Conservation (phyloP, 208 protist genomes). For the Acanthamoeba sp. region DNA sequence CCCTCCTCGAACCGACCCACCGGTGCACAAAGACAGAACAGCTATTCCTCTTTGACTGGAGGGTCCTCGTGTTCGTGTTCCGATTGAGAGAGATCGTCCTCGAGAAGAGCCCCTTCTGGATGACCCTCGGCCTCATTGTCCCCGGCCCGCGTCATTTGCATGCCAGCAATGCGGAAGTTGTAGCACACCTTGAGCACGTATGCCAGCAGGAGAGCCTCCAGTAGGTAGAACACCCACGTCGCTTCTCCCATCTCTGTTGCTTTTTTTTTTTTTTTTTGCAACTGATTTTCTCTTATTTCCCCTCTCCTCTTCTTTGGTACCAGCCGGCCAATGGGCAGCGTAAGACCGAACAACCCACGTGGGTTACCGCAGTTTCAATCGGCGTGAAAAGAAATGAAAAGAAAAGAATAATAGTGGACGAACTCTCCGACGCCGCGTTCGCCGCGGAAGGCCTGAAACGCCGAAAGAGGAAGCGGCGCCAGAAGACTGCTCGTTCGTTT, state of each 20-base stretch:
- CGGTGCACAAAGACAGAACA: too few species aligned
- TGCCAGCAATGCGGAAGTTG: background rate
- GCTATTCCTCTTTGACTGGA: background rate
- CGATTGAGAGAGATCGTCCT: background rate
- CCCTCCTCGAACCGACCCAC: too few species aligned
- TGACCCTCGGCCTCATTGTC: background rate
- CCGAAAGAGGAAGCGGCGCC: background rate
- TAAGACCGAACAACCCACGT: too few species aligned
- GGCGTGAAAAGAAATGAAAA: too few species aligned
- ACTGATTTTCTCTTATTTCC: background rate
- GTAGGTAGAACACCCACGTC: background rate
- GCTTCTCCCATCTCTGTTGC: background rate
- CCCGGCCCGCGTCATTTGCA: background rate
- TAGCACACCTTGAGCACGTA: conserved; percentile 6
- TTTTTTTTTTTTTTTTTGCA: background rate
- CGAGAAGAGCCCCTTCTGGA: background rate
- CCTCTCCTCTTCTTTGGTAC: background rate
- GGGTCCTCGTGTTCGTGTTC: background rate
- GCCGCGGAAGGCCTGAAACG: background rate
- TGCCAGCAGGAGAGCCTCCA: background rate
- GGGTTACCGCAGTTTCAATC: too few species aligned
- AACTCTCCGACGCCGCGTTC: too few species aligned
- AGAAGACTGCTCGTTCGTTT: too few species aligned
- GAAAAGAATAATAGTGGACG: too few species aligned
- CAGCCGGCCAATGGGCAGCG: too few species aligned